Percentiles rank a stretch among this genome's conserved stretches.
Conservation (phyloP, 495 filamentous ascomycete genomes). For the Penicillium simplicissimum region DNA sequence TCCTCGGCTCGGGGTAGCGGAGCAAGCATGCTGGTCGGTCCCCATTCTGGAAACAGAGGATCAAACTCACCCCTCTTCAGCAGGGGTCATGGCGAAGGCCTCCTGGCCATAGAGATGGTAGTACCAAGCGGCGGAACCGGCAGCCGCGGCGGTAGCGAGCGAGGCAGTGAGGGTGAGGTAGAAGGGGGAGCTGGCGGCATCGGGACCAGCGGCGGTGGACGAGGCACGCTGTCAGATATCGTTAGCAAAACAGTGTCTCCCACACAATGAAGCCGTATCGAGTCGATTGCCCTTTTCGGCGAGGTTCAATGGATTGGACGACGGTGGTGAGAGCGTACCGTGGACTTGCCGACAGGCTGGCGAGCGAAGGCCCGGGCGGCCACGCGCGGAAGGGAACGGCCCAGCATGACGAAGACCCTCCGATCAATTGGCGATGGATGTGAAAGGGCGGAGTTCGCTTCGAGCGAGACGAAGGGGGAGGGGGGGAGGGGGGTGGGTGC, state of each 20-base stretch:
- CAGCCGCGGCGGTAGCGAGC: conserved; percentile 78
- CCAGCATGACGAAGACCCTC: conserved; percentile 70
- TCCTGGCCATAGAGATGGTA: conserved; percentile 90
- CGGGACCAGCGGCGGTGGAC: conserved; percentile 50
- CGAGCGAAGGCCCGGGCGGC: conserved; percentile 71
- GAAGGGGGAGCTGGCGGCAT: conserved; percentile 53
- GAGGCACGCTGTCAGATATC: conserved; percentile 41
- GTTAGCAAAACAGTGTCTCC: conserved; percentile 27
- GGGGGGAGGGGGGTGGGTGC: conserved; percentile 31
- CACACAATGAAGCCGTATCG: conserved; percentile 2
- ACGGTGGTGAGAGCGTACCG: conserved; percentile 43
- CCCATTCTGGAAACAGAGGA: conserved; percentile 6
- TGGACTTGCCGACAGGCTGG: conserved; percentile 51
- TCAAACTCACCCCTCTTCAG: conserved; percentile 93
- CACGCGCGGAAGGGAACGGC: conserved; percentile 78
- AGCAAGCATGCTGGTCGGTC: conserved; percentile 17
- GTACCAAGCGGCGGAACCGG: conserved; percentile 91
- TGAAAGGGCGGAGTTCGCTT: conserved; percentile 32
- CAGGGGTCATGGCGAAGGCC: conserved; percentile 84
- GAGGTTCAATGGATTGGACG: conserved; percentile 34
- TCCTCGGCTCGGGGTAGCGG: conserved; percentile 32
- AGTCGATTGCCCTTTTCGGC: conserved; percentile 36
- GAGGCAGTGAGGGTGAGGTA: conserved; percentile 75
- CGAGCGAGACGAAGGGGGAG: conserved; percentile 33
- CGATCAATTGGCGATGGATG: conserved; percentile 37